Base-by-base conservation (phyloP, 352 stramenopile genomes). In the Globisporangium solare region DNA sequence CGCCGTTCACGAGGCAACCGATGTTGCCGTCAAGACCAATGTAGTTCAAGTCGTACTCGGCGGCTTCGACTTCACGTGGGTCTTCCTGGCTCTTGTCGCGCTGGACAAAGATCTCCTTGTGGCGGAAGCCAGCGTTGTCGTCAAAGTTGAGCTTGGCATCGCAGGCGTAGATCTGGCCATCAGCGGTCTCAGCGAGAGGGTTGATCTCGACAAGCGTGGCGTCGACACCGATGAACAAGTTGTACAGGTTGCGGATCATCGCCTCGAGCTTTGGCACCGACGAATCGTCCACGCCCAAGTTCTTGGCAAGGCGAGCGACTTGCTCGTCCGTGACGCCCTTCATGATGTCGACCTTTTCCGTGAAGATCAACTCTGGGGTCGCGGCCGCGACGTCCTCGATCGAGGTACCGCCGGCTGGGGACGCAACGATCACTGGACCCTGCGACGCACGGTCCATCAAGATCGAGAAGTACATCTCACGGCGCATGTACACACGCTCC, bases 131-230 rank as follows among this genome's bases (percentile, higher is more conserved):
- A 3, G 97, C 96, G 78, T 99, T 99, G 73, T 98, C 95, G 78
- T 99, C 97, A 70, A 99, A 99, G 73, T 98, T 98, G 37, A 99
- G 81, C 88, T 99, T 99, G 62, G 96, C 96, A 74, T 99, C 97
- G 57, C 90, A 97, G 50, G 95, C 96, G 46, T 98, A 89, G 61
- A 99, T 92, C 58, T 97, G 70, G 42, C 96, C 96, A 18, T 98
- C 87, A 11, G 82, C 76, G 14, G 95, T 99, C 80, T 99, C 96
- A 12, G 94, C 96, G n/a, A 99, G 70, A 14, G 97, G 97, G 79
- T 99, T 99, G 67, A 99, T 97, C 83, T 99, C 96, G 43, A 99
- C 89, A 63, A 98, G 88, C 39, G 97, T 99, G 51, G 91, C 97
- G 70, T 99, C 97, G 53, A 88, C 89, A 53, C 86, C 80, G 43